These are phyloP conservation scores for Coemansia sp. DNA, from an alignment of 192 early-diverging fungal species.

Conservation along the genomic window DNA sequence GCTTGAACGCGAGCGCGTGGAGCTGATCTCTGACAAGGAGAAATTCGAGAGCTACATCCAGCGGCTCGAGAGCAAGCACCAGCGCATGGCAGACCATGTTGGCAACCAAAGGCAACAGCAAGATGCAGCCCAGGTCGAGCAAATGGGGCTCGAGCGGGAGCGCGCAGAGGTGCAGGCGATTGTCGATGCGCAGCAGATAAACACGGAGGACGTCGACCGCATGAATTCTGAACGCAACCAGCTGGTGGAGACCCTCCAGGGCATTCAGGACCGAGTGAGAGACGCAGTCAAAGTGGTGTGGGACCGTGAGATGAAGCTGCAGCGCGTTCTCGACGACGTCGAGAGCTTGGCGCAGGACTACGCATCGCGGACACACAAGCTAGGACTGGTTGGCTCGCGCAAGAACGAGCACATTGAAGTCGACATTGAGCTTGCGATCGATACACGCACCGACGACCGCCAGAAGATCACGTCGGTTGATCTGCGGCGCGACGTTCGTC, in stretches of 20 bases:
- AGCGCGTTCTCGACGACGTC: constrained; percentile 65
- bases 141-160: constrained; percentile 51
- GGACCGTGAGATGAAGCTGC: constrained; percentile 65
- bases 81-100: constrained; percentile 45
- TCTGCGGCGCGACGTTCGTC: constrained; percentile 36
- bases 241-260: constrained; percentile 54
- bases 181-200: constrained; percentile 73
- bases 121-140: constrained; percentile 44
- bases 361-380: constrained; percentile 36
- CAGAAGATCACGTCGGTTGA: constrained; percentile 43
- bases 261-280: constrained; percentile 53
- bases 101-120: constrained; percentile 33
- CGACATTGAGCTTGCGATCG: constrained; percentile 33
- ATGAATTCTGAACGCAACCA: constrained; percentile 76
- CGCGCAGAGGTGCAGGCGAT: constrained; percentile 55
- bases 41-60: constrained; percentile 56
- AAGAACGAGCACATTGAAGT: constrained; percentile 14
- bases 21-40: constrained; percentile 56
- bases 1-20: constrained; percentile 53
- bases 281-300: constrained; percentile 57
- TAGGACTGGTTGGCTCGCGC: constrained; percentile 40
- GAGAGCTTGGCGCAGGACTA: constrained; percentile 45
- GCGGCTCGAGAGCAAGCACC: constrained; percentile 52
- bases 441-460: constrained; percentile 39
- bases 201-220: constrained; percentile 72